phyloP scores from a whole-genome alignment of 805 yeast genomes.

The Saccharomycopsis olivae region DNA sequence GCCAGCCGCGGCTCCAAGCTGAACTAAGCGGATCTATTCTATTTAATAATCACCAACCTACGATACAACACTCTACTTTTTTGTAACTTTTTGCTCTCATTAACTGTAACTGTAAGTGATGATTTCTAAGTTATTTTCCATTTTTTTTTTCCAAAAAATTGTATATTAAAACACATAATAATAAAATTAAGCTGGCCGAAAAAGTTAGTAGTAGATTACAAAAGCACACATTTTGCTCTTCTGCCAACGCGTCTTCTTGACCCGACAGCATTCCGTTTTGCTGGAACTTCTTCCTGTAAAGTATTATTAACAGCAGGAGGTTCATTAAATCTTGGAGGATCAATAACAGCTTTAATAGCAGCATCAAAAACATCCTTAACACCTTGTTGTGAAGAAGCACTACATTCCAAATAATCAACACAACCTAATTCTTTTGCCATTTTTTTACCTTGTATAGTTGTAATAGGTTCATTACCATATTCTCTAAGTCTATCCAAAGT shows the following conservation, averaged over 20 bases:
- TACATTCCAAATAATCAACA: constrained; percentile 71
- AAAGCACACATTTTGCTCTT: constrained; percentile 37
- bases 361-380: constrained; percentile 76
- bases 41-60: too few relatives aligned
- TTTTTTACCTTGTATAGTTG: constrained; percentile 49
- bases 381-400: constrained; percentile 83
- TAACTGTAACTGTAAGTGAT: too few relatives aligned
- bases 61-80: too few relatives aligned
- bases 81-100: too few relatives aligned
- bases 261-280: constrained; percentile 18
- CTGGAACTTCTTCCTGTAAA: constrained; percentile 1
- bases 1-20: too few relatives aligned
- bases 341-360: constrained; percentile 63
- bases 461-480: constrained; percentile 50
- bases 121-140: too few relatives aligned
- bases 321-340: constrained; percentile 31
- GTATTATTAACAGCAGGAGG: constrained; percentile 12
- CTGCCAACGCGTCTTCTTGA: constrained; percentile 35
- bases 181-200: too few relatives aligned
- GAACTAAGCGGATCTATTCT: too few relatives aligned
- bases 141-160: too few relatives aligned
- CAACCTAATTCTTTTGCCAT: constrained; percentile 66
- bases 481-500: constrained; percentile 54
- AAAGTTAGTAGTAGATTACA: constrained; percentile 23
- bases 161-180: too few relatives aligned